These are phyloP conservation scores for Cystobasidiaceae sp. DNA, from an alignment of 1,284 basidiomycete genomes.

Conservation along the genomic window DNA sequence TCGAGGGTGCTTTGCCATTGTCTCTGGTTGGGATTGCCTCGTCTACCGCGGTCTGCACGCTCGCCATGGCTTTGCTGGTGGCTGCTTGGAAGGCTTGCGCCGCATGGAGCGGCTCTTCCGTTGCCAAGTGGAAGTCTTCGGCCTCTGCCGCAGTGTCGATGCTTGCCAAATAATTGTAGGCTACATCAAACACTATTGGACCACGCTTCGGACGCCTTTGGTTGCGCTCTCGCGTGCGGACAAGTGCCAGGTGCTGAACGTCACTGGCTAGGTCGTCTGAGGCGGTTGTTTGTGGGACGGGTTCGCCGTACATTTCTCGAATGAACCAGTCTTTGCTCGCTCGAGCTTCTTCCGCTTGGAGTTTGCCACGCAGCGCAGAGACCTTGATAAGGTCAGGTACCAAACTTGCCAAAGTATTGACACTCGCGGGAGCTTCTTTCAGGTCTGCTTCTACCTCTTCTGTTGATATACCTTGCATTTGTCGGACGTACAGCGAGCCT, in stretches of 20 bases:
- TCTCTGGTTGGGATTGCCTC: neutral
- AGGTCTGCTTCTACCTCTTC: conserved; percentile 57
- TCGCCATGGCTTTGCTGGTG: neutral
- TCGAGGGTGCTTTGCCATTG: too few species aligned
- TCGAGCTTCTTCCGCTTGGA: conserved; percentile 28
- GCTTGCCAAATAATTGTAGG: conserved; percentile 81
- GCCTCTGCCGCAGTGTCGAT: conserved; percentile 61
- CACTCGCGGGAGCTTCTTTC: conserved; percentile 27
- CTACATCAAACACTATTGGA: conserved; percentile 81
- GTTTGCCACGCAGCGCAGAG: conserved; percentile 31
- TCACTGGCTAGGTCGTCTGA: conserved; percentile 16
- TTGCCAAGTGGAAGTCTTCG: neutral
- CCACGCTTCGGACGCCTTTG: conserved; percentile 56
- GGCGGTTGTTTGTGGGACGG: neutral
- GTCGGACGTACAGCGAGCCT: conserved; percentile 63
- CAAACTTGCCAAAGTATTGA: conserved; percentile 28
- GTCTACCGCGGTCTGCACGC: neutral
- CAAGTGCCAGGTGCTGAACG: too few species aligned
- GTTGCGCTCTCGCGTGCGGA: too few species aligned
- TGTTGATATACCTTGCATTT: conserved; percentile 54
- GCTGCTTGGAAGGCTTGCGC: neutral
- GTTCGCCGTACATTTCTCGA: conserved; percentile 19
- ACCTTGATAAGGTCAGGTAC: conserved; percentile 9
- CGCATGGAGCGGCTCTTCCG: neutral
- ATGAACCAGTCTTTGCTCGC: conserved; percentile 35